These are phyloP conservation scores for Suillus plorans DNA, from an alignment of 768 basidiomycete species.

Conservation along the genomic window DNA sequence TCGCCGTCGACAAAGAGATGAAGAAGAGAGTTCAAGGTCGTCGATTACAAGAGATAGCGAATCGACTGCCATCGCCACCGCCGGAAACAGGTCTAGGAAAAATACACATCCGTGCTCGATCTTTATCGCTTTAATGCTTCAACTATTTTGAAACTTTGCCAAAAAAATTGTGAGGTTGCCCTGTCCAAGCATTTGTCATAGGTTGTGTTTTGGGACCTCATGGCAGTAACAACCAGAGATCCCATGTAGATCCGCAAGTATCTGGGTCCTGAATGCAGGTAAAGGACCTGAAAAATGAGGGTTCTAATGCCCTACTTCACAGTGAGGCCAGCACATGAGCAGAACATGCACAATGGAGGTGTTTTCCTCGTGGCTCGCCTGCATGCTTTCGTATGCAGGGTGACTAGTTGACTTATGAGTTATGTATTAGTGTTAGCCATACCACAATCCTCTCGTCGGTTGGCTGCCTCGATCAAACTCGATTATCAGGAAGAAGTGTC, in stretches of 20 bases:
- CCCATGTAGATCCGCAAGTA: not conserved
- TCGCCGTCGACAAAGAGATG: slow-evolving; percentile 31
- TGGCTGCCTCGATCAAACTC: not conserved
- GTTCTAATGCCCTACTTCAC: not conserved
- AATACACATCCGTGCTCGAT: slow-evolving; percentile 22
- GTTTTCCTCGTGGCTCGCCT: not conserved
- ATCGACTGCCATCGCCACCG: not conserved
- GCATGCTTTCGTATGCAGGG: not conserved
- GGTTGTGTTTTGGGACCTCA: not conserved
- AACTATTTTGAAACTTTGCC: not conserved
- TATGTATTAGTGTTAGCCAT: not conserved
- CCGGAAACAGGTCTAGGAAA: not conserved
- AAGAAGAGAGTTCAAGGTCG: not conserved
- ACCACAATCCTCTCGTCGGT: not conserved
- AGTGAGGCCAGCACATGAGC: slow-evolving; percentile 3
- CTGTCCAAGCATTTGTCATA: not conserved
- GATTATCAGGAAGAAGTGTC: not conserved
- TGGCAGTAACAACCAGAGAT: not conserved
- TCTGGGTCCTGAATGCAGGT: not conserved
- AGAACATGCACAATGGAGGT: not conserved
- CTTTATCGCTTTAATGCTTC: slow-evolving; percentile 22
- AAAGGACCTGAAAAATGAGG: not conserved
- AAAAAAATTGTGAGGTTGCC: not conserved
- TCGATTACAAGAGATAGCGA: not conserved
- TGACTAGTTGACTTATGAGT: not conserved